Conservation (phyloP, 371 early-diverging fungal genomes). For the Coemansia linderi region DNA sequence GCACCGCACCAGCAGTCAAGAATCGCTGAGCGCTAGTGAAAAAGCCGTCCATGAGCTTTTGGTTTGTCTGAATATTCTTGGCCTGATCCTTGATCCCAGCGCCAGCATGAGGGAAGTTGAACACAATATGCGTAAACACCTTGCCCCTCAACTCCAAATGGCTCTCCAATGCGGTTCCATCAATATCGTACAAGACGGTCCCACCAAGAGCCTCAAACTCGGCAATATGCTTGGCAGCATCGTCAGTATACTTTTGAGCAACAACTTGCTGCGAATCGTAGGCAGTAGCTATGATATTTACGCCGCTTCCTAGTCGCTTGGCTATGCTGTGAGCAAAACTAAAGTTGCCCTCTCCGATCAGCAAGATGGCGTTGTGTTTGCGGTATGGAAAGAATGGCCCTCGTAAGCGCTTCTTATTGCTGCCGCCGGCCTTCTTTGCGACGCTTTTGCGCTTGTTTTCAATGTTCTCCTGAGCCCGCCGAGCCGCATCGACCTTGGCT, state of each 20-base stretch:
- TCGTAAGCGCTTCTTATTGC: slow-evolving; percentile 10
- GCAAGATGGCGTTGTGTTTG: slow-evolving; percentile 60
- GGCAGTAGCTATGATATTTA: slow-evolving; percentile 73
- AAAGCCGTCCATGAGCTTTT: slow-evolving; percentile 71
- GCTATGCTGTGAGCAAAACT: slow-evolving; percentile 77
- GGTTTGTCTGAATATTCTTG: slow-evolving; percentile 83
- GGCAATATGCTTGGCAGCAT: slow-evolving; percentile 59
- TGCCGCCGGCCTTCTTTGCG: slow-evolving; percentile 5
- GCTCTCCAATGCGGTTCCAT: slow-evolving; percentile 74
- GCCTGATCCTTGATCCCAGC: slow-evolving; percentile 92
- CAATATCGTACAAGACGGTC: slow-evolving; percentile 74
- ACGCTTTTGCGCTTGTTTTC: slow-evolving; percentile 7
- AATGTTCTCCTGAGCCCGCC: slow-evolving; percentile 10
- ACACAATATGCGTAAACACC: slow-evolving; percentile 80
- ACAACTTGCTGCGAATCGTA: slow-evolving; percentile 72
- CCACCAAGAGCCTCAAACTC: slow-evolving; percentile 63
- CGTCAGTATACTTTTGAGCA: slow-evolving; percentile 74
- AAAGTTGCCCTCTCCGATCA: slow-evolving; percentile 86
- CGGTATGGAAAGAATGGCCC: slow-evolving; percentile 52
- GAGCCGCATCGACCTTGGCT: slow-evolving; percentile 22
- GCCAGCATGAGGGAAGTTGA: slow-evolving; percentile 96
- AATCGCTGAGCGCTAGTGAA: slow-evolving; percentile 66
- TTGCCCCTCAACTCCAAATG: slow-evolving; percentile 61
- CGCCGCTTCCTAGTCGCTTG: slow-evolving; percentile 58
- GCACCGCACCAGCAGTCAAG: slow-evolving; percentile 50